phyloP scores from a whole-genome alignment of 1,139 yeast species.

The Scheffersomyces parashehatae region DNA sequence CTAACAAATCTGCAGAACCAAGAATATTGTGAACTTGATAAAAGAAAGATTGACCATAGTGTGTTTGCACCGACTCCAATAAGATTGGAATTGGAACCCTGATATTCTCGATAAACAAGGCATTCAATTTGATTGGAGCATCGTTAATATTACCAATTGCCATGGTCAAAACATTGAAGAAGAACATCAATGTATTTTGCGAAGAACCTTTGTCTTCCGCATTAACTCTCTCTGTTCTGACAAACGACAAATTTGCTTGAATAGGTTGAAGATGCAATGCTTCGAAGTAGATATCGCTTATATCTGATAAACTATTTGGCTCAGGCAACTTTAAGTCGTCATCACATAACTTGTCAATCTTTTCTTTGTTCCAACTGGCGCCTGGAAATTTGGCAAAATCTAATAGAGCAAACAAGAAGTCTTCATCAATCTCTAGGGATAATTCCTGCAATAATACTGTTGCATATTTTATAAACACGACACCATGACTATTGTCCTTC shows the following conservation, averaged over 20 bases:
- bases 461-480: constrained; percentile 85
- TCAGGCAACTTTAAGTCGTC: constrained; percentile 66
- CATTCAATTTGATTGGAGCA: constrained; percentile 90
- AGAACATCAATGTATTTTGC: constrained; percentile 69
- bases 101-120: constrained; percentile 83
- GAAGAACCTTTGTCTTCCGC: constrained; percentile 56
- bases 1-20: constrained; percentile 95
- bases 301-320: constrained; percentile 59
- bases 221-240: constrained; percentile 80
- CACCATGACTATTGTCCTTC: constrained; percentile 89
- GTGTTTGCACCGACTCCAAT: constrained; percentile 71
- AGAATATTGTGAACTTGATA: constrained; percentile 90
- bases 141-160: constrained; percentile 96
- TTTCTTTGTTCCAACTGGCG: constrained; percentile 61
- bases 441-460: constrained; percentile 86
- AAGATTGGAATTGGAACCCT: constrained; percentile 82
- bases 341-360: constrained; percentile 61
- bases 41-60: constrained; percentile 89
- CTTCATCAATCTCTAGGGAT: constrained; percentile 92
- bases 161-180: constrained; percentile 88
- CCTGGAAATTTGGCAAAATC: constrained; percentile 77
- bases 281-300: constrained; percentile 85
- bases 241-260: constrained; percentile 85
- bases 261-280: constrained; percentile 91
- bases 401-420: constrained; percentile 77